Conservation (phyloP, 148 eudicot species). For the Diospyros lotus region DNA sequence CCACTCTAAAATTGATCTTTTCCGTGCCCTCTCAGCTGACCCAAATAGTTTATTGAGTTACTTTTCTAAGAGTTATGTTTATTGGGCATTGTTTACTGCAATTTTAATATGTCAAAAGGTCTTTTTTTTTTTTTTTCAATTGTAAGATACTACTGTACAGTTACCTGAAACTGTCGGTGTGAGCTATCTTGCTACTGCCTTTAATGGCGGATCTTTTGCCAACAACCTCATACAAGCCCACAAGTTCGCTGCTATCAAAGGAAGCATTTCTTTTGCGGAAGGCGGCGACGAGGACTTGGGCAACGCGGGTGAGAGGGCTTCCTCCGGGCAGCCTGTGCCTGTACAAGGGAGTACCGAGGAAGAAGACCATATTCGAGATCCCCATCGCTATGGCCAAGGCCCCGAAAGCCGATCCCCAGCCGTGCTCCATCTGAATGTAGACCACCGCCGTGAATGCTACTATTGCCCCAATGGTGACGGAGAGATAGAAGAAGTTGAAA, state of each 20-base stretch:
- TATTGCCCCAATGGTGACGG: constrained; percentile 79
- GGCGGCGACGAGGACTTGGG: constrained; percentile 80
- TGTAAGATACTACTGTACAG: background rate
- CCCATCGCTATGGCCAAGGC: constrained; percentile 77
- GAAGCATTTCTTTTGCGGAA: constrained; percentile 59
- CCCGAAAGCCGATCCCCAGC: constrained; percentile 80
- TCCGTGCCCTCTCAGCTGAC: too few species aligned
- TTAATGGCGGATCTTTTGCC: constrained; percentile 76
- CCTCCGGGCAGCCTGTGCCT: constrained; percentile 88
- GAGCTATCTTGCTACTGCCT: constrained; percentile 76
- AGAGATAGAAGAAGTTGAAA: constrained; percentile 78
- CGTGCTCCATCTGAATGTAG: constrained; percentile 66
- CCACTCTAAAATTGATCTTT: too few species aligned
- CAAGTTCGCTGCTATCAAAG: constrained; percentile 52
- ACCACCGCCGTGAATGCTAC: constrained; percentile 77
- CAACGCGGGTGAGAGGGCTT: constrained; percentile 82
- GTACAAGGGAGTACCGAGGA: constrained; percentile 74
- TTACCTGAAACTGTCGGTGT: constrained; percentile 72
- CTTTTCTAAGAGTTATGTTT: too few species aligned
- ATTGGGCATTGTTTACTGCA: too few species aligned
- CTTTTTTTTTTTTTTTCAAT: too few species aligned
- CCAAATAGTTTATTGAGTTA: too few species aligned
- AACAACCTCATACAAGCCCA: constrained; percentile 78
- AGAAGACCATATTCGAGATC: constrained; percentile 68
- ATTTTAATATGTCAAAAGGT: too few species aligned